phyloP scores from a whole-genome alignment of 352 stramenopile species.

The Pythium folliculosum region DNA sequence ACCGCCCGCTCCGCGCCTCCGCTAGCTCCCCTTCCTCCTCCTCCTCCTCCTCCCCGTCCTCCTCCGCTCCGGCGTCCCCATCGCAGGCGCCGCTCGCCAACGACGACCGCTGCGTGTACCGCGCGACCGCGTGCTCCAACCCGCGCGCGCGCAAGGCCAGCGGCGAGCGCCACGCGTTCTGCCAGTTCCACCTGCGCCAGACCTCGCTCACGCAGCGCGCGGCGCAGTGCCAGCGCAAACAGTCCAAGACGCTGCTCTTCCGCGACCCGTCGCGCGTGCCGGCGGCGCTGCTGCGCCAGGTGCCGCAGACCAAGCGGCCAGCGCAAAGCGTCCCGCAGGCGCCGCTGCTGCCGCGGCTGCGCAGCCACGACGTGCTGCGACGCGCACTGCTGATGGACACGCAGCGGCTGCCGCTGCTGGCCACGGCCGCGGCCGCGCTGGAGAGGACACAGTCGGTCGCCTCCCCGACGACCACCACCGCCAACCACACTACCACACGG shows the following conservation, averaged over 20 bases:
- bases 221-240: constrained; percentile 9
- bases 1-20: background rate
- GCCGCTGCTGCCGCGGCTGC: constrained; percentile 3
- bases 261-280: constrained; percentile 18
- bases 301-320: constrained; percentile 2
- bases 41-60: too few relatives aligned
- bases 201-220: constrained; percentile 10
- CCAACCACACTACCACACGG: background rate
- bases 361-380: constrained; percentile 15
- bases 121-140: constrained; percentile 24
- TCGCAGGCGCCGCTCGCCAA: background rate
- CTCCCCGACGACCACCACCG: background rate
- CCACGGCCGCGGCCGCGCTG: background rate
- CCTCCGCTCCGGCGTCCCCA: background rate
- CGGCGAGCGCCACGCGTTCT: constrained; percentile 33
- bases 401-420: background rate
- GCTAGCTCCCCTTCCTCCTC: too few relatives aligned
- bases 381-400: constrained; percentile 11
- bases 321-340: background rate
- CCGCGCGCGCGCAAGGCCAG: constrained; percentile 27
- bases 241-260: constrained; percentile 16
- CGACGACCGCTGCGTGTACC: constrained; percentile 15
- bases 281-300: constrained; percentile 16
- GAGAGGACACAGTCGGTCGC: background rate
- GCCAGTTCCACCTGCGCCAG: constrained; percentile 30